A percentile compares a stretch with the other conserved stretches of the same genome.
Conservation (phyloP, 2,329 filamentous ascomycete genomes). For the Capronia epimyces region DNA sequence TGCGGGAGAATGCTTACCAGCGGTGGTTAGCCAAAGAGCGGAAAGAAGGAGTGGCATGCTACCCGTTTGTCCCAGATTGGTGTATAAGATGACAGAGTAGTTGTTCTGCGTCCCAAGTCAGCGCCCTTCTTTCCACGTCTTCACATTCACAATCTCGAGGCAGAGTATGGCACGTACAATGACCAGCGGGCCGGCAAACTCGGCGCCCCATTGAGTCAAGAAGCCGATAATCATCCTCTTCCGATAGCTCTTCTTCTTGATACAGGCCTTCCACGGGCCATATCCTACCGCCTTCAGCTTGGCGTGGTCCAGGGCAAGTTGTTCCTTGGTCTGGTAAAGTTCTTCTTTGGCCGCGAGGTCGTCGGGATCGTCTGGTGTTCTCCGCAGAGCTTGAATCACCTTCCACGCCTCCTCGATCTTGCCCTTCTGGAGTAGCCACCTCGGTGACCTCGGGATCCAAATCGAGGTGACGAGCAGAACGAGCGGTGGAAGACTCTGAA, state of each 20-base stretch:
- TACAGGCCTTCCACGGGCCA: constrained; percentile 43
- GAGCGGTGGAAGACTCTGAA: constrained; percentile 20
- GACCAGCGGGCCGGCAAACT: constrained; percentile 50
- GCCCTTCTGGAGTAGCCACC: constrained; percentile 33
- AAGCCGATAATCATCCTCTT: constrained; percentile 51
- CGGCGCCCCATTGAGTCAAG: constrained; percentile 50
- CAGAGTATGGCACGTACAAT: constrained; percentile 36
- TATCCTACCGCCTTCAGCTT: constrained; percentile 38
- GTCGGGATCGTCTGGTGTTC: constrained; percentile 37
- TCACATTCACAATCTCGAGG: neutral
- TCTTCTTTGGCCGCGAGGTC: constrained; percentile 37
- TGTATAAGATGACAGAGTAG: constrained; percentile 40
- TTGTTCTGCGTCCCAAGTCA: constrained; percentile 30
- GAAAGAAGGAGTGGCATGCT: constrained; percentile 42
- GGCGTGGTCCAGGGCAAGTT: constrained; percentile 25
- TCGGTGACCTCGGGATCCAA: constrained; percentile 21
- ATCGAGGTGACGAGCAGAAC: constrained; percentile 16
- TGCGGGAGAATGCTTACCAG: constrained; percentile 38
- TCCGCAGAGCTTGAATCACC: constrained; percentile 40
- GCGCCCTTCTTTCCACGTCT: too few relatives aligned
- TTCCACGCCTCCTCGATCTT: constrained; percentile 27
- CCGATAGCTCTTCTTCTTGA: constrained; percentile 46
- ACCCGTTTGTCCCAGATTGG: constrained; percentile 35
- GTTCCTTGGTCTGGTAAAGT: constrained; percentile 36
- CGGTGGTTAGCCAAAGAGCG: constrained; percentile 44